Evolutionary conservation across 2,329 filamentous ascomycete species (phyloP), one percentile per base, ranked within the genome.

Genomic region (Gnomoniopsis sp.): DNA sequence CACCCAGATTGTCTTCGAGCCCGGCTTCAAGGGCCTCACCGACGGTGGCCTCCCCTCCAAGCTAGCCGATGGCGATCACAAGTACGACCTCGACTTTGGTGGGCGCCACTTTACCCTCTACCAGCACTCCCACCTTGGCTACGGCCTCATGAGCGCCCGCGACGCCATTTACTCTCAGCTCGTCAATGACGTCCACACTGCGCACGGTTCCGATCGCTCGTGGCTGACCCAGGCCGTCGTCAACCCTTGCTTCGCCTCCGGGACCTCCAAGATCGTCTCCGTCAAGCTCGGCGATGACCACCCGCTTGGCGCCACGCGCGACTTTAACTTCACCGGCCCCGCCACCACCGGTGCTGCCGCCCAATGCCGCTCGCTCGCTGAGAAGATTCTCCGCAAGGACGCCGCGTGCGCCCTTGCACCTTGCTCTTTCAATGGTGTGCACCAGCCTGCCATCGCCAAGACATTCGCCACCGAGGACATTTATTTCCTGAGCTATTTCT

Each of bases 401-500:
- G 84, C 85, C 47, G 81, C 86, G 34, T 99, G 95, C 79, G 81
- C 82, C 63, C 77, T 98, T 51, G 84, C 90, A 0, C 95, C 95
- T n/a, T 99, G 95, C 79, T 96, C 95, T 1, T 99, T 99, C 86
- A 96, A 96, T 73, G 95, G 95, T 64, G 87, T 99, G 33, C 91
- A 99, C 77, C 95, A 99, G 75, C 95, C 95, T 11, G 88, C 89
- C 22, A 82, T 99, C 50, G 87, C 86, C 66, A 96, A 96, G 81
- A 99, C 95, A 0, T 99, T 99, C 69, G 79, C 90, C 26, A 84
- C 83, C 63, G 93, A 98, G 75, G 93, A 97, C 68, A 86, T 98
- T 43, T 99, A 93, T 77, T 91, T 98, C 66, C 93, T 99, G 76
- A 96, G 91, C 33, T 99, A 96, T 83, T 99, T 99, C 77, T 97